These are phyloP conservation scores for Rhypophila decipiens DNA, from an alignment of 495 filamentous ascomycete species.

Conservation along the genomic window DNA sequence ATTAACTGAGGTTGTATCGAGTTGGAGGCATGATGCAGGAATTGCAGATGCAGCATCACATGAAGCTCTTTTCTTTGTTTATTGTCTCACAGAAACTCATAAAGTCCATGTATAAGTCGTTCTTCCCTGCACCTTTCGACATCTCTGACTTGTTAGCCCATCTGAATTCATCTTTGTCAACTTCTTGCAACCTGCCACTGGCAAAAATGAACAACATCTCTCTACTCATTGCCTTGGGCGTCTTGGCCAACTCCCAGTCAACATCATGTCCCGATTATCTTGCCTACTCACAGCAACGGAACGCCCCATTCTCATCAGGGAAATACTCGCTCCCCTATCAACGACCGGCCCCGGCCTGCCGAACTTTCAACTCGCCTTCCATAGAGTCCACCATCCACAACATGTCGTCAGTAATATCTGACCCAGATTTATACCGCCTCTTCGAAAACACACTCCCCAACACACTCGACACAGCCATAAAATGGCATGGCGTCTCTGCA, in stretches of 20 bases:
- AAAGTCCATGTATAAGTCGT: too few relatives aligned
- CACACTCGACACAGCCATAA: slow-evolving; percentile 62
- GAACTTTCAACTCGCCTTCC: slow-evolving; percentile 51
- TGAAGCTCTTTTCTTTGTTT: too few relatives aligned
- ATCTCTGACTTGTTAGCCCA: too few relatives aligned
- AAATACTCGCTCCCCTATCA: slow-evolving; percentile 46
- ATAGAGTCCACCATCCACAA: slow-evolving; percentile 50
- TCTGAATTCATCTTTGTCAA: too few relatives aligned
- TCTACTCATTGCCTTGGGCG: neutral
- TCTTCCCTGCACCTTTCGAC: too few relatives aligned
- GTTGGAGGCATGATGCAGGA: too few relatives aligned
- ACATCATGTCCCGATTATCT: slow-evolving; percentile 51
- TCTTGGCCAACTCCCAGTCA: neutral
- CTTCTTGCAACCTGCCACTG: too few relatives aligned
- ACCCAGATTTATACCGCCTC: slow-evolving; percentile 60
- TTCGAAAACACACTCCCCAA: slow-evolving; percentile 63
- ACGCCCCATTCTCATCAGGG: slow-evolving; percentile 41
- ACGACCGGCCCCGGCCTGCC: slow-evolving; percentile 49
- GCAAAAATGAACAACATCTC: neutral
- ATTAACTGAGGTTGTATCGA: too few relatives aligned
- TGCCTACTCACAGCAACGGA: slow-evolving; percentile 36
- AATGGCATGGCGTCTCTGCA: slow-evolving; percentile 52
- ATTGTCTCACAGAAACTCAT: too few relatives aligned
- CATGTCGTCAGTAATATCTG: slow-evolving; percentile 44
- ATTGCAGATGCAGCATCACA: too few relatives aligned